Evolutionary conservation across 2,329 filamentous ascomycete species (phyloP), one percentile per base, ranked within the genome.

Genomic region (Ophiostoma montium): DNA sequence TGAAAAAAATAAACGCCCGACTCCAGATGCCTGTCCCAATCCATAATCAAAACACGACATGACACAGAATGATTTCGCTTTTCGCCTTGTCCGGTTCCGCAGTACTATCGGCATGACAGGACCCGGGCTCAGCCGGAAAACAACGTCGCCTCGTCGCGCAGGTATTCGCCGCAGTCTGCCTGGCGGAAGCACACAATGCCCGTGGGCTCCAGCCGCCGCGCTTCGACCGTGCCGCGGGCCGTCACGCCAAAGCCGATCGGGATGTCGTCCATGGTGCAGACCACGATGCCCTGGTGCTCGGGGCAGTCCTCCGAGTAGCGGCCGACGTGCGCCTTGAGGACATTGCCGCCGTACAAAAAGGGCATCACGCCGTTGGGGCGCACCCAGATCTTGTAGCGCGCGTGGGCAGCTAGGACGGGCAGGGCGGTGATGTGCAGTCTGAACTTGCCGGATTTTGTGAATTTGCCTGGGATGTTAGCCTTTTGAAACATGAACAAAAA

Each of bases 321-420:
- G 18, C 86, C 86, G 16, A 92, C 77, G 60, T 76, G 72, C 9
- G 72, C 72, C 63, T 76, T 76, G 57, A 94, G 78, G 47, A 94
- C 74, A 65, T 96, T 89, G 50, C 86, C 86, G 48, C 92, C 92
- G 67, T 96, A 98, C 43, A 98, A 69, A 65, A 94, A 96, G 1
- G 92, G 90, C 88, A 95, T 95, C 61, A 94, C 89, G 57, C 92
- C 92, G 67, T 96, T 96, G 52, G 82, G 77, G 68, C 94, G 94
- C 57, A 98, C 82, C 88, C 89, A 96, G 58, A 96, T 81, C 78
- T 96, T 96, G 70, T 95, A 94, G 52, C 92, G 75, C 41, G 90
- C 90, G 65, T 95, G 87, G 56, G 86, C 83, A 50, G 89, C 85
- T 56, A 98, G 83, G 55, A 95, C 78, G 55, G 88, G 84, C 51